Evolutionary conservation across 192 early-diverging fungal genomes (phyloP), one percentile per base, ranked within the genome.

Genomic region (Umbelopsis ramanniana): DNA sequence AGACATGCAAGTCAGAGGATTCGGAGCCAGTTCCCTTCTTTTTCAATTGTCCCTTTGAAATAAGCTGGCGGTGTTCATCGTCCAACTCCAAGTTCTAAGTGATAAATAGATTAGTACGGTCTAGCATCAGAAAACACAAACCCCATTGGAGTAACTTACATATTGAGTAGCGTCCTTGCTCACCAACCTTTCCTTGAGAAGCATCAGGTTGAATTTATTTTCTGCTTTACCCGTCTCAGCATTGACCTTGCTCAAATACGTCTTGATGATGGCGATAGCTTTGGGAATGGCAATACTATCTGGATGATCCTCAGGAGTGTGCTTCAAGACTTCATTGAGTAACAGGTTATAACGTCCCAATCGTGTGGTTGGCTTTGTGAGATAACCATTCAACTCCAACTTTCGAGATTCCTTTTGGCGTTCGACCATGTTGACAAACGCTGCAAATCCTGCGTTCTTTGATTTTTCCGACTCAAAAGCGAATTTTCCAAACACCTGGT

Each of bases 351-450:
- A 98, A 50, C 94, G 85, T 14, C 92, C 95, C 68, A 97, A 77
- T 19, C 94, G 88, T 22, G 94, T 92, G 0, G 92, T 92, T n/a
- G 97, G 97, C n/a, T 93, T 88, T 2, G 89, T 91, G 68, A 97
- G 76, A 82, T 96, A 97, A 55, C 92, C 92, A 82, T 95, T 91
- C 37, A 96, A 79, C 50, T 92, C 89, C 47, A 97, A 79, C 67
- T 83, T 45, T 91, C 22, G 70, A 94, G 77, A 83, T 94, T 95
- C 72, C 90, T 90, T 79, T 93, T 89, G 35, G 93, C 78, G 46
- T 89, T 86, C 63, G 93, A 81, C 72, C 90, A 92, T 53, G 92
- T 83, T 70, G 85, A 98, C 84, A 81, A 97, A 96, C 66, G 88
- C 86, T 26, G 81, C 85, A 67, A 97, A 91, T 45, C 70, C 81